Conservation (phyloP, 345 rosid genomes). For the Arabidopsis thaliana region DNA sequence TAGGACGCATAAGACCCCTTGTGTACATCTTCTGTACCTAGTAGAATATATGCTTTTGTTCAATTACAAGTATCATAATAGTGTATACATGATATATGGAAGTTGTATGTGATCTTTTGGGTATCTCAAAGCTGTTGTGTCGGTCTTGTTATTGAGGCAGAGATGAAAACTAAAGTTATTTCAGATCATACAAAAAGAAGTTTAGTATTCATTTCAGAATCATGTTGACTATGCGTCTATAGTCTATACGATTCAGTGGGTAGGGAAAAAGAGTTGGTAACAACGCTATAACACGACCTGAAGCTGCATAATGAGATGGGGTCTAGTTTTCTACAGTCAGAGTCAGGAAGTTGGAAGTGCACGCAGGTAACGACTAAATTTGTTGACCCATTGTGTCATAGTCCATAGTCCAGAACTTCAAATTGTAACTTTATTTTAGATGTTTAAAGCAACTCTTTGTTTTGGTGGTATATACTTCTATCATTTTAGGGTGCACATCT, state of each 20-base stretch:
- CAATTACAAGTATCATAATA: slow-evolving; percentile 16
- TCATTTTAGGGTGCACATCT: neutral
- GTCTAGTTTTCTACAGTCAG: slow-evolving; percentile 2
- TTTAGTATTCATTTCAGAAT: neutral
- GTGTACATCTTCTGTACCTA: slow-evolving; percentile 36
- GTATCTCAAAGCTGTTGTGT: slow-evolving; percentile 14
- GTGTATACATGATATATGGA: slow-evolving; percentile 19
- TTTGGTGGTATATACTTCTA: neutral
- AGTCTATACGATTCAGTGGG: neutral
- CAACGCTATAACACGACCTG: neutral
- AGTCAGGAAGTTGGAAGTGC: neutral
- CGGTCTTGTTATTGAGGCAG: neutral
- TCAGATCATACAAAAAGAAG: slow-evolving; percentile 1
- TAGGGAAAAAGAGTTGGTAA: slow-evolving; percentile 2
- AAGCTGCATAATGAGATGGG: neutral
- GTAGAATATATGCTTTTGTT: neutral
- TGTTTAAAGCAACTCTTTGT: neutral
- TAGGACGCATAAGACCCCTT: slow-evolving; percentile 13
- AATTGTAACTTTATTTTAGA: neutral
- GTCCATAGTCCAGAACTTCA: neutral
- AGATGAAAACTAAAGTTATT: slow-evolving; percentile 23
- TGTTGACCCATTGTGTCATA: neutral
- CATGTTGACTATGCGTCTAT: neutral
- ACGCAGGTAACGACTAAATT: neutral
- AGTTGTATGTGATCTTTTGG: slow-evolving; percentile 22